Conservation (phyloP, 257 asterid genomes). For the Solanum paucissectum region DNA sequence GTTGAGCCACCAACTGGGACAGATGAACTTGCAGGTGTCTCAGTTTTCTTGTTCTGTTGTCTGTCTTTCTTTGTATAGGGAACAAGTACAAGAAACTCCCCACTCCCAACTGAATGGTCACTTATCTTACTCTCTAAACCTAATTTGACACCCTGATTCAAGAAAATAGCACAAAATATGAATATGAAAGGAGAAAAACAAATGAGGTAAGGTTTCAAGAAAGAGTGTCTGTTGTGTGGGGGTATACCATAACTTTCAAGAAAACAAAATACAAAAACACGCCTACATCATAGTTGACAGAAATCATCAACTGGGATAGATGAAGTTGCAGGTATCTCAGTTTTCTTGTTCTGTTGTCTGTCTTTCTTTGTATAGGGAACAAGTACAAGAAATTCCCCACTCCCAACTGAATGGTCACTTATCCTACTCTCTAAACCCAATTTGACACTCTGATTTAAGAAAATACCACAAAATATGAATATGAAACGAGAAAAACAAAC, state of each 20-base stretch:
- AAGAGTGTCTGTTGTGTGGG: not conserved
- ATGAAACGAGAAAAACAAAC: not conserved
- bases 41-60: conserved; percentile 23
- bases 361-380: conserved; percentile 58
- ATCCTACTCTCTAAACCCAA: conserved; percentile 46
- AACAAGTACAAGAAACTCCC: conserved; percentile 61
- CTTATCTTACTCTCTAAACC: conserved; percentile 39
- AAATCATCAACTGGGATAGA: conserved; percentile 1
- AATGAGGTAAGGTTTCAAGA: not conserved
- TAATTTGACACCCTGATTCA: conserved; percentile 66
- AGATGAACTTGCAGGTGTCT: conserved; percentile 2
- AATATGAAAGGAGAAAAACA: not conserved
- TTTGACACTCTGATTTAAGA: conserved; percentile 54
- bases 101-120: conserved; percentile 28
- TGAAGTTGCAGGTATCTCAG: conserved; percentile 7
- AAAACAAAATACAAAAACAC: not conserved
- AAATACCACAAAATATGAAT: not conserved
- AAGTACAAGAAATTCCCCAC: conserved; percentile 56
- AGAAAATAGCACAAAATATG: not conserved
- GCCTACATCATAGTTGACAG: not conserved
- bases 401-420: conserved; percentile 26
- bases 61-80: conserved; percentile 55
- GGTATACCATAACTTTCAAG: not conserved
- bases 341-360: conserved; percentile 21
- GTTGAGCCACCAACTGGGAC: conserved; percentile 13